A percentile compares a stretch with the other conserved stretches of the same genome.
Evolutionary conservation across 1,284 basidiomycete species (phyloP).

Genomic region (Microbotryomycetes sp.): DNA sequence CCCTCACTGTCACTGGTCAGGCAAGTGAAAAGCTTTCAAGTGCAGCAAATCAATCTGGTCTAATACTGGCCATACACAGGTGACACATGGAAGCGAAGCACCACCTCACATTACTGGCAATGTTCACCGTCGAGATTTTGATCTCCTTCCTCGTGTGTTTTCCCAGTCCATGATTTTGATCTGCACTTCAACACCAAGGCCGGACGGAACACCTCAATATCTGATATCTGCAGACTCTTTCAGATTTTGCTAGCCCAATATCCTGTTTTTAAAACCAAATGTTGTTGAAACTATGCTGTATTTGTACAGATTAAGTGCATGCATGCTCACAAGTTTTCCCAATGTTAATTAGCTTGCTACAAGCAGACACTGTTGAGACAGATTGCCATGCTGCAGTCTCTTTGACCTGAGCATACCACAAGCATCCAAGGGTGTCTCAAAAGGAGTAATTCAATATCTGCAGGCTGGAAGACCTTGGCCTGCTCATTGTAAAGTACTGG

Average conservation of each 20-base stretch:
- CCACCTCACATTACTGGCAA: constrained; percentile 48
- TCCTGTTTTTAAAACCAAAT: background rate
- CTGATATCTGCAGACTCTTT: constrained; percentile 21
- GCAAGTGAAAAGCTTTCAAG: background rate
- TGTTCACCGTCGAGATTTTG: constrained; percentile 49
- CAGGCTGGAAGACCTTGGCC: too few relatives aligned
- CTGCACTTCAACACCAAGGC: background rate
- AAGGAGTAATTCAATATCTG: too few relatives aligned
- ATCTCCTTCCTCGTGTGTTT: constrained; percentile 72
- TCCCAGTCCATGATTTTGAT: constrained; percentile 71
- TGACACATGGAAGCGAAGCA: constrained; percentile 57
- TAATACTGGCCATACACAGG: constrained; percentile 37
- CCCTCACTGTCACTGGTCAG: constrained; percentile 25
- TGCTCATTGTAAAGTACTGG: too few relatives aligned
- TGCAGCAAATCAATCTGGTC: background rate
- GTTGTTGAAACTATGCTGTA: background rate
- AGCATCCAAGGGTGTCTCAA: background rate
- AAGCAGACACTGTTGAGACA: too few relatives aligned
- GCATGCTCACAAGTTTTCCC: background rate
- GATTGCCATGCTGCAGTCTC: background rate
- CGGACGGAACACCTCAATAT: constrained; percentile 3
- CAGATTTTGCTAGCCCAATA: constrained; percentile 6
- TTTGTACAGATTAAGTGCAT: background rate
- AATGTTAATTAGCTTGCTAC: background rate
- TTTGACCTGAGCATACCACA: background rate